phyloP scores from a whole-genome alignment of 371 early-diverging fungal genomes.

The Gilbertella persicaria region DNA sequence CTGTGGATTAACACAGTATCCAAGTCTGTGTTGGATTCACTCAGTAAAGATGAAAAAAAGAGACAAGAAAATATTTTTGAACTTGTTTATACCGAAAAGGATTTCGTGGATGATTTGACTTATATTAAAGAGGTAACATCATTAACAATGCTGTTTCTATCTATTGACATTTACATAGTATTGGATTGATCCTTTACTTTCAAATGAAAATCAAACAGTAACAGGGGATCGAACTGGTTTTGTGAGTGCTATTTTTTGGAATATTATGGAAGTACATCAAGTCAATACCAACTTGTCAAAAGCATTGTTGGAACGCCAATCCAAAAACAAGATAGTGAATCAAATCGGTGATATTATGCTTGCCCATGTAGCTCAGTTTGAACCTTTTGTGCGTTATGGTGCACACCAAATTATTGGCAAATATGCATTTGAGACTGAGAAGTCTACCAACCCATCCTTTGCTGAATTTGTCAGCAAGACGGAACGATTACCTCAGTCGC shows the following conservation, averaged over 20 bases:
- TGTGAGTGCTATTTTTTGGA: constrained; percentile 80
- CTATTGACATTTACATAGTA: constrained; percentile 30
- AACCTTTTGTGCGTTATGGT: constrained; percentile 87
- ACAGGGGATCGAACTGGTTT: constrained; percentile 60
- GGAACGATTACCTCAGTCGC: constrained; percentile 75
- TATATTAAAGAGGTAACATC: constrained; percentile 56
- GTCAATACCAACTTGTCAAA: constrained; percentile 70
- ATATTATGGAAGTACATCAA: constrained; percentile 70
- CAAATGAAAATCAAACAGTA: constrained; percentile 59
- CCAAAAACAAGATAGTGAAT: constrained; percentile 67
- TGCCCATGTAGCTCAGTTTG: constrained; percentile 69
- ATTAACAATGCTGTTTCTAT: neutral
- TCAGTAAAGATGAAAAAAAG: constrained; percentile 76
- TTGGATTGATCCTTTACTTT: constrained; percentile 76
- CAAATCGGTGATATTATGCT: constrained; percentile 88
- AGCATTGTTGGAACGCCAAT: constrained; percentile 73
- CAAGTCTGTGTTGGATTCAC: constrained; percentile 67
- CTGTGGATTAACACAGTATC: constrained; percentile 70
- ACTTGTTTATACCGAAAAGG: constrained; percentile 87
- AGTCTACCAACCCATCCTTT: constrained; percentile 65
- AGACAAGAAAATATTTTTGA: constrained; percentile 95
- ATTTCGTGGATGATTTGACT: constrained; percentile 82
- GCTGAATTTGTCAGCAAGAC: constrained; percentile 72
- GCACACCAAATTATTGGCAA: constrained; percentile 86
- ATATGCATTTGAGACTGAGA: constrained; percentile 80